Evolutionary conservation across 2,329 filamentous ascomycete species (phyloP).

Genomic region (Verticillium tricorpus): DNA sequence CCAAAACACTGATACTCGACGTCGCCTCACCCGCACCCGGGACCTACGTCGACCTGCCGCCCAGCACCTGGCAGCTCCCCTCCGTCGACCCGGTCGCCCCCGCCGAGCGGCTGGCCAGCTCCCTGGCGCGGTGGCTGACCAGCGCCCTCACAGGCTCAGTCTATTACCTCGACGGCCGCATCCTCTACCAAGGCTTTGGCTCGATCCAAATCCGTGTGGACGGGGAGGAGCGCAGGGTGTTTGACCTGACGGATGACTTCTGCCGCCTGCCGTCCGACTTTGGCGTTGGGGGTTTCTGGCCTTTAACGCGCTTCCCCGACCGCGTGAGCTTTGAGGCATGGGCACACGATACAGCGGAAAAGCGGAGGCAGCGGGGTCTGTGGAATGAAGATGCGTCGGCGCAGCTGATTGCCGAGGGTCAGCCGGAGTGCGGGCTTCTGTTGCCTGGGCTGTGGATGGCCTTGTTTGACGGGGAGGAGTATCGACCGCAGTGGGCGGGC

Average conservation of each 20-base stretch:
- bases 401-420: not conserved
- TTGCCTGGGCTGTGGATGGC: not conserved
- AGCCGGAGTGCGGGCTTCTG: not conserved
- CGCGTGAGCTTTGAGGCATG: not conserved
- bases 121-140: not conserved
- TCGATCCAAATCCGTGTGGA: not conserved
- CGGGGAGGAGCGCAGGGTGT: not conserved
- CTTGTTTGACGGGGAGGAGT: not conserved
- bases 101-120: not conserved
- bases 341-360: not conserved
- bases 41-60: not conserved
- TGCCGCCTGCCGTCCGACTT: not conserved
- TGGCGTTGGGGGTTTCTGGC: not conserved
- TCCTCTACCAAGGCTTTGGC: conserved; percentile 1
- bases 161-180: not conserved
- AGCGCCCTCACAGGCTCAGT: not conserved
- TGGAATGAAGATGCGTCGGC: not conserved
- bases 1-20: not conserved
- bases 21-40: not conserved
- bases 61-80: not conserved
- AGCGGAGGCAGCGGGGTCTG: not conserved
- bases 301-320: not conserved
- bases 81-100: not conserved
- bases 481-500: not conserved
- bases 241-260: not conserved